Evolutionary conservation across 768 basidiomycete species (phyloP).

Genomic region (Russula olivacea): DNA sequence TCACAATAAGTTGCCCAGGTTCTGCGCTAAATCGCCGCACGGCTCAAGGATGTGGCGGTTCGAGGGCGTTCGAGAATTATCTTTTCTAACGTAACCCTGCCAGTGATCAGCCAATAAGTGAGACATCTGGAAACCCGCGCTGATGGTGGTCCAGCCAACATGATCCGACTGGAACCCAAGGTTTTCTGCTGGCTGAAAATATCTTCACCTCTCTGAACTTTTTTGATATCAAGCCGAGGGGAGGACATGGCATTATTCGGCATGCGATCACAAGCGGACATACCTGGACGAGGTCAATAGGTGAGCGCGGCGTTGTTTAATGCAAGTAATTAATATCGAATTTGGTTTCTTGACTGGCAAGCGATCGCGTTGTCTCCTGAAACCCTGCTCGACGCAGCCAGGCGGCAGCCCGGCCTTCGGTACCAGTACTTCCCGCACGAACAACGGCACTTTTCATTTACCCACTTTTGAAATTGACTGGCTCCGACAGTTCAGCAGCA

Average conservation of each 20-base stretch:
- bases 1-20: background rate
- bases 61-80: slow-evolving; percentile 7
- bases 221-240: background rate
- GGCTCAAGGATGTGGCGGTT: slow-evolving; percentile 9
- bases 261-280: background rate
- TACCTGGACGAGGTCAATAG: background rate
- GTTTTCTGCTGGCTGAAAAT: background rate
- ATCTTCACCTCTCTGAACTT: too few species aligned
- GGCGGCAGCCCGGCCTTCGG: too few species aligned
- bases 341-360: background rate
- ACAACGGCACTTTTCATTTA: background rate
- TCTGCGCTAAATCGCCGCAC: background rate
- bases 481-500: background rate
- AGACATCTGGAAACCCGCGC: background rate
- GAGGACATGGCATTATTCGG: background rate
- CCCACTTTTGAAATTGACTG: background rate
- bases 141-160: background rate
- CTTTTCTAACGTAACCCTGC: background rate
- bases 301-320: background rate
- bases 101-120: background rate
- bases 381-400: background rate
- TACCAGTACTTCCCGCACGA: background rate
- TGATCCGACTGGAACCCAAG: background rate
- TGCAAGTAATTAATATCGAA: background rate
- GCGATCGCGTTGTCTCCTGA: background rate